Percentiles rank a stretch among this genome's conserved stretches.
Evolutionary conservation across 352 stramenopile genomes (phyloP).

Genomic region (Phytopythium cucurbitacearum): DNA sequence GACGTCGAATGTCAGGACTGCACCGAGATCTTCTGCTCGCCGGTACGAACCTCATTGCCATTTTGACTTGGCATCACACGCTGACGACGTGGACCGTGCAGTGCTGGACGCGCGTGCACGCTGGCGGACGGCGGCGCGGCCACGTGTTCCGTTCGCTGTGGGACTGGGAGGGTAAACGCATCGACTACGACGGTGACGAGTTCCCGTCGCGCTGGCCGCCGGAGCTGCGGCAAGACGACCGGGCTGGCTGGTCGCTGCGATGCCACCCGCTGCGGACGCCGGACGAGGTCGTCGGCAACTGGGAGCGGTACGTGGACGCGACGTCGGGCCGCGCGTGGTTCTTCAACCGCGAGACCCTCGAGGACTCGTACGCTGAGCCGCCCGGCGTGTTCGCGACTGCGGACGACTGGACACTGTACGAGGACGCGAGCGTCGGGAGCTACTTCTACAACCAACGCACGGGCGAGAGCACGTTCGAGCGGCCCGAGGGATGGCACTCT

Average conservation of each 20-base stretch:
- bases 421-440: background rate
- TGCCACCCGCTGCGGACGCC: slow-evolving; percentile 41
- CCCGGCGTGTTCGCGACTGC: background rate
- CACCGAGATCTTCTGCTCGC: slow-evolving; percentile 85
- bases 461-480: slow-evolving; percentile 6
- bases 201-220: slow-evolving; percentile 89
- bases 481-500: background rate
- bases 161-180: slow-evolving; percentile 87
- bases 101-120: slow-evolving; percentile 88
- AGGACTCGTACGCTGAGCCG: slow-evolving; percentile 45
- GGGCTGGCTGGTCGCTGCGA: slow-evolving; percentile 72
- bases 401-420: background rate
- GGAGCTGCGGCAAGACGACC: slow-evolving; percentile 88
- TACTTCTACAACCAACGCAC: slow-evolving; percentile 7
- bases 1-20: slow-evolving; percentile 88
- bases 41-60: slow-evolving; percentile 24
- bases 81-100: slow-evolving; percentile 11
- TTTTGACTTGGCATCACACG: background rate
- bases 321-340: slow-evolving; percentile 46
- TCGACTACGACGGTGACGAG: slow-evolving; percentile 90
- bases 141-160: slow-evolving; percentile 89
- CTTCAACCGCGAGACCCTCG: slow-evolving; percentile 66
- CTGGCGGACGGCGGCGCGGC: slow-evolving; percentile 61
- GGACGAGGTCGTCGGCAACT: slow-evolving; percentile 33
- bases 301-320: slow-evolving; percentile 64